These are phyloP conservation scores for Lasiodiplodia hormozganensis DNA, from an alignment of 2,329 filamentous ascomycete species.

Conservation along the genomic window DNA sequence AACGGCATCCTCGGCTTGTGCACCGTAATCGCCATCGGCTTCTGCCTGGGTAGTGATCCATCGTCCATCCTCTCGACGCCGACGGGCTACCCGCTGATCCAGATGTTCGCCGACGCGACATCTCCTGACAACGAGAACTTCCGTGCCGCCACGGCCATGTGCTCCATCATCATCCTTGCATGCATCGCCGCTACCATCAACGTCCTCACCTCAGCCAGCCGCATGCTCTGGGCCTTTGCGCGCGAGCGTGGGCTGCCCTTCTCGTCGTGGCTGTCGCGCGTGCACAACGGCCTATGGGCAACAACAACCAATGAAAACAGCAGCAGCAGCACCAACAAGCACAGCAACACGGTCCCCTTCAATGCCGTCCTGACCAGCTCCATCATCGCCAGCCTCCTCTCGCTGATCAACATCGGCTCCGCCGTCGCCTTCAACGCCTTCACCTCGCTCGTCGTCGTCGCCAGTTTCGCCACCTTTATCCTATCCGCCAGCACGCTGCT, in stretches of 20 bases:
- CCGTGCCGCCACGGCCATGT: conserved; percentile 55
- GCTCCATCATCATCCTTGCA: conserved; percentile 49
- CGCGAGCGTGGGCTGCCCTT: conserved; percentile 53
- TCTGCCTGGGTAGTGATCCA: conserved; percentile 40
- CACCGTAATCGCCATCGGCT: conserved; percentile 51
- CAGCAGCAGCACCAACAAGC: neutral
- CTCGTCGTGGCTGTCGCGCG: conserved; percentile 38
- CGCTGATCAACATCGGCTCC: conserved; percentile 62
- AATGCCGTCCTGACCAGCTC: conserved; percentile 35
- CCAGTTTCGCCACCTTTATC: conserved; percentile 2
- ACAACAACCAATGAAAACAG: neutral
- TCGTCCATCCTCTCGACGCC: conserved; percentile 37
- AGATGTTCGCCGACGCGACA: conserved; percentile 52
- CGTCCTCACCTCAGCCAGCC: conserved; percentile 49
- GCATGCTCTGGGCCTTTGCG: conserved; percentile 53
- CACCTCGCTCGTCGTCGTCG: conserved; percentile 16
- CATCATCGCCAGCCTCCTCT: conserved; percentile 46
- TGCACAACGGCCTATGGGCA: conserved; percentile 40
- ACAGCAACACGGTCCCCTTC: conserved; percentile 39
- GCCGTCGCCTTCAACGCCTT: conserved; percentile 30
- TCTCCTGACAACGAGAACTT: conserved; percentile 34
- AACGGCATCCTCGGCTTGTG: conserved; percentile 51
- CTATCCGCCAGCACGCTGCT: conserved; percentile 32
- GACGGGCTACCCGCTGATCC: conserved; percentile 52
- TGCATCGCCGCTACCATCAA: conserved; percentile 51